Base-by-base conservation (phyloP, 2,329 filamentous ascomycete genomes). In the Alternaria angustiovoidea region DNA sequence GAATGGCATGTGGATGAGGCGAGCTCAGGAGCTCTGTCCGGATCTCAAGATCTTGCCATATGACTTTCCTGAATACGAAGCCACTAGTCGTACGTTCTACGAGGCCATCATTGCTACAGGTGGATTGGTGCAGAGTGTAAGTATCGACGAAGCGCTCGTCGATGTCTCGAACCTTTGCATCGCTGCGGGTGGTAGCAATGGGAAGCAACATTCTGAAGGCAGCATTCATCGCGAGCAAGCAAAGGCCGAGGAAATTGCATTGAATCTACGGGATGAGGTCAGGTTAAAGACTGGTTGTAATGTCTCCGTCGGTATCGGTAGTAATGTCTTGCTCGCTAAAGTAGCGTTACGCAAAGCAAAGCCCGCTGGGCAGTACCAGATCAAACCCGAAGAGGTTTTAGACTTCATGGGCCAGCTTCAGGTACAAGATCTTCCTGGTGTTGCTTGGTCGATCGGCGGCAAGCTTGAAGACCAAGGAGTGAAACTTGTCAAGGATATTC, bases 1-100 rank as follows among this genome's bases (percentile, higher is more conserved):
- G 75, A 99, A 99, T 69, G 96, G 96, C 38, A 99, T 98, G 95
- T 99, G 96, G 95, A 98, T 99, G 94, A 96, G 94, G 75, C 85
- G 86, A 34, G 95, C 95, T 0, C 84, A 90, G 60, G 90, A 95
- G 67, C 78, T 95, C 18, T 99, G 93, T 73, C 90, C 94, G 0
- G 88, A 93, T 22, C 82, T 99, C 18, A 93, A 96, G 68, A 89
- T 98, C 2, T 76, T 99, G n/a, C 92, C 94, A 0, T 99, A 99
- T 70, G 94, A 99, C 73, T 99, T 98, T 73, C 90, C 91, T 2
- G 94, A 89, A 0, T 99, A 99, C 68, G 95, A 99, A 81, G 91
- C 94, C 61, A 93, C 94, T 1, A 99, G 95, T 72, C 86, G 87
- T 57, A 84, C 88, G 3, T 99, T 99, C 69, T 99, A 99, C 70